A percentile compares a stretch with the other conserved stretches of the same genome.
These are phyloP conservation scores for Kluyveromyces marxianus DNA, from an alignment of 1,139 yeast genomes.

Conservation along the genomic window DNA sequence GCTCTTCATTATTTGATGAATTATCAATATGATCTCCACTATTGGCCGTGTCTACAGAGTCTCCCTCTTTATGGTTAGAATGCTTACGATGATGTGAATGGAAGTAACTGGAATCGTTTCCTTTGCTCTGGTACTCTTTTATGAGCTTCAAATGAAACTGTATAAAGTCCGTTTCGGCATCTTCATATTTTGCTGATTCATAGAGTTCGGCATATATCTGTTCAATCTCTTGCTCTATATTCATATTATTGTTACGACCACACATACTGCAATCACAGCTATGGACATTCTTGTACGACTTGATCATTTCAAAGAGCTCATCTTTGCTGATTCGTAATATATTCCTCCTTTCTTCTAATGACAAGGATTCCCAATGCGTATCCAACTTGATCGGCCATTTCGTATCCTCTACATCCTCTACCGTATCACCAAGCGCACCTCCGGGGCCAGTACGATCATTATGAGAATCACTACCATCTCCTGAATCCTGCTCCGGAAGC, in stretches of 20 bases:
- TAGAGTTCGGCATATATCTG: constrained; percentile 53
- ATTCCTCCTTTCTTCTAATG: constrained; percentile 51
- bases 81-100: not conserved
- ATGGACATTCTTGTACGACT: constrained; percentile 45
- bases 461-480: not conserved
- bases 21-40: not conserved
- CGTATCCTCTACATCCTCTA: constrained; percentile 6
- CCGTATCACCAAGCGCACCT: not conserved
- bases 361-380: constrained; percentile 60
- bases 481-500: constrained; percentile 17
- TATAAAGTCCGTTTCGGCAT: constrained; percentile 29
- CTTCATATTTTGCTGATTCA: constrained; percentile 26
- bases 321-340: constrained; percentile 64
- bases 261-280: constrained; percentile 72
- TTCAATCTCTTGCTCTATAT: constrained; percentile 75
- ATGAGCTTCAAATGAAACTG: constrained; percentile 30
- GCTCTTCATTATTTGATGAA: not conserved
- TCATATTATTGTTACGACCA: constrained; percentile 57
- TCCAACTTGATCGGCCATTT: constrained; percentile 17
- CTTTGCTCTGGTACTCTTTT: constrained; percentile 28
- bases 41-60: not conserved
- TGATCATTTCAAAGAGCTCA: constrained; percentile 59
- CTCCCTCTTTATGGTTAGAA: not conserved
- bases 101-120: constrained; percentile 4
- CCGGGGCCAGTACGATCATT: not conserved